A percentile compares a stretch with the other conserved stretches of the same genome.
These are phyloP conservation scores for Herpetospermum pedunculosum DNA, from an alignment of 306 rosid species.

Conservation along the genomic window DNA sequence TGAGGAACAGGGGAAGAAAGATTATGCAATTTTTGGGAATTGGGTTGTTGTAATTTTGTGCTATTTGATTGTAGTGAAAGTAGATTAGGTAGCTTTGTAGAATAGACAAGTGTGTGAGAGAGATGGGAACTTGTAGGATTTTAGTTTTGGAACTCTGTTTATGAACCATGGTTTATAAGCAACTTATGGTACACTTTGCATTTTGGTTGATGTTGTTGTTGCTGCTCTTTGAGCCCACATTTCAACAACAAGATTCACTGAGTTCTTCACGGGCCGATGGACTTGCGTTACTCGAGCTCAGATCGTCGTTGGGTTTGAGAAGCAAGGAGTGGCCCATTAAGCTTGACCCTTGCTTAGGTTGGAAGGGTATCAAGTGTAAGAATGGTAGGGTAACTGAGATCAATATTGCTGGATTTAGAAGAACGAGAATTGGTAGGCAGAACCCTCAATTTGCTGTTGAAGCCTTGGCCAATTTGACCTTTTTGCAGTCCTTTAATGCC, in stretches of 20 bases:
- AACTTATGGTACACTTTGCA: slow-evolving; percentile 1
- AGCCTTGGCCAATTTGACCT: slow-evolving; percentile 64
- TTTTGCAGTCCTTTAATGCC: slow-evolving; percentile 61
- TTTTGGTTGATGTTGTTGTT: slow-evolving; percentile 27
- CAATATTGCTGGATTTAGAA: slow-evolving; percentile 67
- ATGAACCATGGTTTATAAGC: slow-evolving; percentile 9
- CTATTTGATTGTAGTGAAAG: neutral
- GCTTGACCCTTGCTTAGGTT: slow-evolving; percentile 57
- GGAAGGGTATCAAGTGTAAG: slow-evolving; percentile 56
- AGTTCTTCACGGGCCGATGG: slow-evolving; percentile 44
- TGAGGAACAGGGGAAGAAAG: slow-evolving; percentile 1
- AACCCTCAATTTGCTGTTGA: slow-evolving; percentile 66
- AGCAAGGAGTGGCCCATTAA: slow-evolving; percentile 80
- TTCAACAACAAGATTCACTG: slow-evolving; percentile 49
- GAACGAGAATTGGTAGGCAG: slow-evolving; percentile 55
- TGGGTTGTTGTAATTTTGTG: neutral
- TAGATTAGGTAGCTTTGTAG: neutral
- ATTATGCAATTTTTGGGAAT: neutral
- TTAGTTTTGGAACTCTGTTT: neutral
- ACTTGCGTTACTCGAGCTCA: slow-evolving; percentile 52
- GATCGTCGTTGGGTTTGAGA: slow-evolving; percentile 74
- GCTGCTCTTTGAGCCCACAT: slow-evolving; percentile 43
- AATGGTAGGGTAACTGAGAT: slow-evolving; percentile 73
- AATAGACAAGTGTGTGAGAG: neutral
- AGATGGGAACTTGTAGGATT: slow-evolving; percentile 7